A percentile compares a stretch with the other conserved stretches of the same genome.
These are phyloP conservation scores for Phycomyces nitens DNA, from an alignment of 192 early-diverging fungal genomes.

Conservation along the genomic window DNA sequence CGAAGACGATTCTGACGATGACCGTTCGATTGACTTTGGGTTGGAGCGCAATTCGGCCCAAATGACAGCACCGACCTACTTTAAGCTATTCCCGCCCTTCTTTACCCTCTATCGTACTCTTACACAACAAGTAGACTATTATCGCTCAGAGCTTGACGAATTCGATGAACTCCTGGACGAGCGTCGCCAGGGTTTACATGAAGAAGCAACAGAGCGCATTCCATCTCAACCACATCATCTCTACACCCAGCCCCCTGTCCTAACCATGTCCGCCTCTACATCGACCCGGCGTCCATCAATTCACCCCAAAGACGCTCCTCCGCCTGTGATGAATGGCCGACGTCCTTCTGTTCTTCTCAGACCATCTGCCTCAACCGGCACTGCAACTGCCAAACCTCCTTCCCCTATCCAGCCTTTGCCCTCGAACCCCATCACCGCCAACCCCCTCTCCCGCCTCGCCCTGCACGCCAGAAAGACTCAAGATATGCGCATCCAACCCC, in stretches of 20 bases:
- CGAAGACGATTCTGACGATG: conserved; percentile 42
- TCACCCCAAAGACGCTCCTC: no score
- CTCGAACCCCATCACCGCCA: not conserved
- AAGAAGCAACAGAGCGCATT: conserved; percentile 3
- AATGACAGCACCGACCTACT: conserved; percentile 29
- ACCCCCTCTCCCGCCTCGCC: conserved; percentile 20
- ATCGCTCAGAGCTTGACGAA: conserved; percentile 52
- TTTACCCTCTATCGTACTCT: conserved; percentile 63
- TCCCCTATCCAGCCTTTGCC: no score
- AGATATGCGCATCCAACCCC: conserved; percentile 46
- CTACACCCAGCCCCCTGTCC: no score
- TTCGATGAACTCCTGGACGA: conserved; percentile 59
- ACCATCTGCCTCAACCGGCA: no score
- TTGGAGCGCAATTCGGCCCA: conserved; percentile 13
- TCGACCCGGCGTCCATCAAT: no score
- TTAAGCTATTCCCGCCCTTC: conserved; percentile 56
- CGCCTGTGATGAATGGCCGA: no score
- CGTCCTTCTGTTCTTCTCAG: no score
- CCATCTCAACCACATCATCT: no score
- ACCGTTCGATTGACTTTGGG: conserved; percentile 37
- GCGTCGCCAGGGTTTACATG: conserved; percentile 36
- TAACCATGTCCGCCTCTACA: no score
- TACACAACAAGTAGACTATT: conserved; percentile 63
- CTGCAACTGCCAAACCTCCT: no score
- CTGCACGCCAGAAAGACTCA: conserved; percentile 40